Evolutionary conservation across 345 rosid species (phyloP).

Genomic region (Schrenkiella parvula): DNA sequence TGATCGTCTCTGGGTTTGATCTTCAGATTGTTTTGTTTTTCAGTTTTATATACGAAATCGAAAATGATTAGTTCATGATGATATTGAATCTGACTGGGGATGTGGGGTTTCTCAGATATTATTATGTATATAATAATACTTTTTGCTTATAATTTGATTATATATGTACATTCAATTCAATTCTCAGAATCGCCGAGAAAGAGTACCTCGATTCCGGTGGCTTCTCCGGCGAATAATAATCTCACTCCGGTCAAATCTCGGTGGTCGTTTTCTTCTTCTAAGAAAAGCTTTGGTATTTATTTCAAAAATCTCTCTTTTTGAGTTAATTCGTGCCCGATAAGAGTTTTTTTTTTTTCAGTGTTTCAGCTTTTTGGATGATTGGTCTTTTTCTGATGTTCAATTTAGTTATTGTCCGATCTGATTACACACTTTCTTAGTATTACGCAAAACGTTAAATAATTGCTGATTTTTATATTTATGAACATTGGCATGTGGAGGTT

Average conservation of each 20-base stretch:
- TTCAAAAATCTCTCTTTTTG: background rate
- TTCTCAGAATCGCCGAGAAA: slow-evolving; percentile 30
- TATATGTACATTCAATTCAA: background rate
- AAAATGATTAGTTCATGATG: slow-evolving; percentile 24
- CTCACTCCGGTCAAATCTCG: slow-evolving; percentile 24
- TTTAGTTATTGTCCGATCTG: slow-evolving; percentile 1
- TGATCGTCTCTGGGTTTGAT: background rate
- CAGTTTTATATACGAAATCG: too few relatives aligned
- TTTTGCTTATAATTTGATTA: background rate
- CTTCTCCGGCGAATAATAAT: slow-evolving; percentile 12
- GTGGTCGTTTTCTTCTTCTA: slow-evolving; percentile 39
- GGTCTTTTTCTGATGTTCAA: background rate
- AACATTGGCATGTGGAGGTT: slow-evolving; percentile 16
- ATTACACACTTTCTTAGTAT: background rate
- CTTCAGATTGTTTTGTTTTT: background rate
- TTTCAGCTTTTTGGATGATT: background rate
- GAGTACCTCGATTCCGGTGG: slow-evolving; percentile 17
- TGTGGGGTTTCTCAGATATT: slow-evolving; percentile 16
- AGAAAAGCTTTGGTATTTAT: slow-evolving; percentile 34
- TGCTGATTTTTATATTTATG: slow-evolving; percentile 1
- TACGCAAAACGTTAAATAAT: background rate
- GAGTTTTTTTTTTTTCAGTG: background rate
- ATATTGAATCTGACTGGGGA: slow-evolving; percentile 9
- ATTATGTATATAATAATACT: background rate
- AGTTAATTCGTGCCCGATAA: background rate